Evolutionary conservation across 2,329 filamentous ascomycete species (phyloP).

Genomic region (Coniella vitis): DNA sequence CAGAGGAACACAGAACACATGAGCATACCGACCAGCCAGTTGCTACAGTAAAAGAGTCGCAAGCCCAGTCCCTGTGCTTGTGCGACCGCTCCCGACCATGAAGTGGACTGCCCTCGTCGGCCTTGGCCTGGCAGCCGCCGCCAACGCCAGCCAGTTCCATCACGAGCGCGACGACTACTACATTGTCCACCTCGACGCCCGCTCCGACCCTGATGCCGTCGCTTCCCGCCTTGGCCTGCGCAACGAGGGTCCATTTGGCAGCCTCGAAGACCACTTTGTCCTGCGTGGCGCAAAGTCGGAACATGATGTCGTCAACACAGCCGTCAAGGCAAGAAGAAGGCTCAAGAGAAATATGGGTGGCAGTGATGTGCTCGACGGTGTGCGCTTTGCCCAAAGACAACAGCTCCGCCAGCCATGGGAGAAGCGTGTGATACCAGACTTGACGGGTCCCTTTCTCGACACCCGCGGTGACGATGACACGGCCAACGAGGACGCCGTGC

Average conservation of each 20-base stretch:
- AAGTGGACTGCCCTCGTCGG: slow-evolving; percentile 38
- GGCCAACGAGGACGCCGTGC: slow-evolving; percentile 21
- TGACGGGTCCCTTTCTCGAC: slow-evolving; percentile 20
- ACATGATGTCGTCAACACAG: slow-evolving; percentile 51
- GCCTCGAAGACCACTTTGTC: slow-evolving; percentile 74
- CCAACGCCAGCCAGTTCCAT: slow-evolving; percentile 43
- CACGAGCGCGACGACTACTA: slow-evolving; percentile 87
- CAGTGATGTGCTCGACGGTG: slow-evolving; percentile 59
- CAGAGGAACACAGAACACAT: no score
- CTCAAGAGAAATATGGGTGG: slow-evolving; percentile 52
- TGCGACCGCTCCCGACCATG: slow-evolving; percentile 29
- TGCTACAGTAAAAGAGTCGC: no score
- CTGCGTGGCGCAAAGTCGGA: slow-evolving; percentile 66
- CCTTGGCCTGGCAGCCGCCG: slow-evolving; percentile 47
- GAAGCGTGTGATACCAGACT: slow-evolving; percentile 42
- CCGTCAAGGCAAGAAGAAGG: slow-evolving; percentile 47
- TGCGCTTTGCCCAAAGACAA: slow-evolving; percentile 76
- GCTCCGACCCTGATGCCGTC: slow-evolving; percentile 59
- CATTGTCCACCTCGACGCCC: slow-evolving; percentile 75
- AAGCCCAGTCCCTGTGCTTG: not conserved
- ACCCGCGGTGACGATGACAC: slow-evolving; percentile 12
- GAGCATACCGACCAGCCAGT: no score
- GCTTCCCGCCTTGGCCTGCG: slow-evolving; percentile 66
- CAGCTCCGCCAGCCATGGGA: slow-evolving; percentile 42
- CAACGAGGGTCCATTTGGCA: slow-evolving; percentile 75